Evolutionary conservation across 306 rosid genomes (phyloP).

Genomic region (Dalbergia cochinchinensis): DNA sequence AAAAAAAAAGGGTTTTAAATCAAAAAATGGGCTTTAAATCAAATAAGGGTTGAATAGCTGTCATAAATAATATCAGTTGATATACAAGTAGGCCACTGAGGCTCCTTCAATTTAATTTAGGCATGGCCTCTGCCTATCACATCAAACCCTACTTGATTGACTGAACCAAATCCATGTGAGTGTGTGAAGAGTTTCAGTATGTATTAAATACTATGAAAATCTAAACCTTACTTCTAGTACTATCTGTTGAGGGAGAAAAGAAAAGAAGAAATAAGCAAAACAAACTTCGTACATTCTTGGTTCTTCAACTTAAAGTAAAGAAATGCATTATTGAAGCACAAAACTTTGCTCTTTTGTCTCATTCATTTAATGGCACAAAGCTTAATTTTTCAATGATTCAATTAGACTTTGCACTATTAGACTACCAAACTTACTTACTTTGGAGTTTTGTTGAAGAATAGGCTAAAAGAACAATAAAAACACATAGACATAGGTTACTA

Average conservation of each 20-base stretch:
- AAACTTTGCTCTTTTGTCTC: not conserved
- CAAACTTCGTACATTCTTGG: not conserved
- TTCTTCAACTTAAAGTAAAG: slow-evolving; percentile 44
- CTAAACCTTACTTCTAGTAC: not conserved
- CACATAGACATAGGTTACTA: not conserved
- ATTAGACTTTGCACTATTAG: slow-evolving; percentile 8
- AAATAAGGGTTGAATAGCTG: not conserved
- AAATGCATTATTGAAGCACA: not conserved
- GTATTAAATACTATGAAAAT: not conserved
- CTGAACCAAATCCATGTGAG: slow-evolving; percentile 8
- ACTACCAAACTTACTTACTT: slow-evolving; percentile 33
- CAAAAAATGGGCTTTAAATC: not conserved
- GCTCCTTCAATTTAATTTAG: slow-evolving; percentile 35
- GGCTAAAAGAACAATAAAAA: slow-evolving; percentile 13
- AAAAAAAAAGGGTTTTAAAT: not conserved
- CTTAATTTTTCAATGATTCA: not conserved
- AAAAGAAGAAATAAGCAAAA: not conserved
- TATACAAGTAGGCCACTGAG: not conserved
- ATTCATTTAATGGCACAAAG: not conserved
- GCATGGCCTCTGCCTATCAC: not conserved
- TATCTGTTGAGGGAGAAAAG: not conserved
- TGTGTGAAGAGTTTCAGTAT: not conserved
- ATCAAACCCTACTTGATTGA: not conserved
- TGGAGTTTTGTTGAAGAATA: slow-evolving; percentile 20
- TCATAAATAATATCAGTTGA: not conserved